These are phyloP conservation scores for Termitomyces titanicus DNA, from an alignment of 768 basidiomycete genomes.

Conservation along the genomic window DNA sequence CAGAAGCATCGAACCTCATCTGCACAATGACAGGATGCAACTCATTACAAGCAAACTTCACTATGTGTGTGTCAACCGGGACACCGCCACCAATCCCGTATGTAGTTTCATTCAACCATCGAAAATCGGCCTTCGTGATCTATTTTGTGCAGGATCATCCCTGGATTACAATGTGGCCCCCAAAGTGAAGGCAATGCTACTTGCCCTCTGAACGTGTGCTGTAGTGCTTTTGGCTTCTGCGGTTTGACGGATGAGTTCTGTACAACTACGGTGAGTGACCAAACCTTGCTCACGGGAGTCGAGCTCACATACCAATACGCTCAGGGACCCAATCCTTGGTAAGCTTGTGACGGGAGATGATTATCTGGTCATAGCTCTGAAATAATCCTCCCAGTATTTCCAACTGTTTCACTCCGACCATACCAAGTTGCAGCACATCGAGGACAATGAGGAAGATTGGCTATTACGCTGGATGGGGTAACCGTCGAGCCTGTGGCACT, in stretches of 20 bases:
- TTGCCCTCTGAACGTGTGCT: slow-evolving; percentile 22
- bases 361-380: no score
- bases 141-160: slow-evolving; percentile 10
- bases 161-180: slow-evolving; percentile 20
- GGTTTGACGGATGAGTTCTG: slow-evolving; percentile 22
- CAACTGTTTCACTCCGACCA: slow-evolving; percentile 9
- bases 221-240: slow-evolving; percentile 23
- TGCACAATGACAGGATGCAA: slow-evolving; percentile 11
- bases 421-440: slow-evolving; percentile 9
- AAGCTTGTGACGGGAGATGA: no score
- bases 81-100: slow-evolving; percentile 20
- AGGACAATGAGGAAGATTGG: no score
- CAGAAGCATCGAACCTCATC: background rate
- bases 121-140: background rate
- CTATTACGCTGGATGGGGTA: no score
- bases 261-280: slow-evolving; percentile 9
- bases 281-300: slow-evolving; percentile 5
- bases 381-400: background rate
- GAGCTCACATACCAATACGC: slow-evolving; percentile 3
- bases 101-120: background rate
- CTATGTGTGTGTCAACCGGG: slow-evolving; percentile 20
- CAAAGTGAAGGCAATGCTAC: slow-evolving; percentile 16
- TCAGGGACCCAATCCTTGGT: no score
- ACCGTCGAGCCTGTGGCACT: no score
- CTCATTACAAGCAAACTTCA: slow-evolving; percentile 12